Evolutionary conservation across 805 yeast genomes (phyloP).

Genomic region (Jamesozyma rosinii): DNA sequence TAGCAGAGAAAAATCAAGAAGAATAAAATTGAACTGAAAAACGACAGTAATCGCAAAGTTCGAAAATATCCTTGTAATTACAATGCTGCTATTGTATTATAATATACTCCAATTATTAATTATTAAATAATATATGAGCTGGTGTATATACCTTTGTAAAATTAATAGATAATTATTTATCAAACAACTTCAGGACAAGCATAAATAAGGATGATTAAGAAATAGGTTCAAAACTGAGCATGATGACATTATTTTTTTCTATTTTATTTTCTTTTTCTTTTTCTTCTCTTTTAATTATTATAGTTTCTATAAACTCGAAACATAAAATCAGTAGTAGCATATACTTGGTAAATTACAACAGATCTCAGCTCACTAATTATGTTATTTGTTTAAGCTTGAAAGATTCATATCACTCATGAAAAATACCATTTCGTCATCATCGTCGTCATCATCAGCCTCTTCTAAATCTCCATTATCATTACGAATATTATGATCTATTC

Average conservation of each 20-base stretch:
- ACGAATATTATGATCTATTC: background rate
- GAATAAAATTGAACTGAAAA: too few relatives aligned
- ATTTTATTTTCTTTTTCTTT: background rate
- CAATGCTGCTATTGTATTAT: too few relatives aligned
- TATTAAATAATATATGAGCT: too few relatives aligned
- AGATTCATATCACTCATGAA: slow-evolving; percentile 69
- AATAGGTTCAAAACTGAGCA: background rate
- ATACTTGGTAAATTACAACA: background rate
- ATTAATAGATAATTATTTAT: too few relatives aligned
- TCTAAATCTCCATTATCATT: background rate
- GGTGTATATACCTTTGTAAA: background rate
- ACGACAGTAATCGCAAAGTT: too few relatives aligned
- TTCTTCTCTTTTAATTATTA: background rate
- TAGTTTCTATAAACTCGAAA: background rate
- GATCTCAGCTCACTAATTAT: background rate
- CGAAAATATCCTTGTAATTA: too few relatives aligned
- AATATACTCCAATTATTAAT: too few relatives aligned
- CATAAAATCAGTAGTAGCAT: background rate
- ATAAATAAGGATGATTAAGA: too few relatives aligned
- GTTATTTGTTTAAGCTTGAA: slow-evolving; percentile 5
- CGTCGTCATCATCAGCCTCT: slow-evolving; percentile 35
- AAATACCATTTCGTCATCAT: slow-evolving; percentile 58
- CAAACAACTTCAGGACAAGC: background rate
- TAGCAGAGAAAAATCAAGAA: too few relatives aligned
- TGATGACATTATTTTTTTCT: background rate